A percentile compares a stretch with the other conserved stretches of the same genome.
phyloP scores from a whole-genome alignment of 805 yeast genomes.

The Metschnikowia gelsemii region DNA sequence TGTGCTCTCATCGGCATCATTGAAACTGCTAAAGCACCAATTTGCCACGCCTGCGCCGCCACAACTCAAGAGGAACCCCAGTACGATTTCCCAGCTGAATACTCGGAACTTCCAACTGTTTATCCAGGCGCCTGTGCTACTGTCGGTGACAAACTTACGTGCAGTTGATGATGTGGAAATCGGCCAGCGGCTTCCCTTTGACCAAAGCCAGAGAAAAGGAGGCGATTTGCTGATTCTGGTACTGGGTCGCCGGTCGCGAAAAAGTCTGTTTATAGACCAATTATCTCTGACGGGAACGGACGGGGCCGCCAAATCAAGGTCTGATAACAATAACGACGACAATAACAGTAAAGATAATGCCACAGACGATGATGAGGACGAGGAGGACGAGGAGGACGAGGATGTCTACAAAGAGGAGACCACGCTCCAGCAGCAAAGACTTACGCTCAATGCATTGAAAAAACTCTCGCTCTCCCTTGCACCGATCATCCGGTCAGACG shows the following conservation, averaged over 20 bases:
- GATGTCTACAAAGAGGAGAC: slow-evolving; percentile 36
- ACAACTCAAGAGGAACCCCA: slow-evolving; percentile 15
- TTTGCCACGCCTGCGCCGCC: slow-evolving; percentile 16
- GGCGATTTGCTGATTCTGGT: background rate
- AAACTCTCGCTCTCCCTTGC: slow-evolving; percentile 43
- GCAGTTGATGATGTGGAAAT: slow-evolving; percentile 36
- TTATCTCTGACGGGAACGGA: no score
- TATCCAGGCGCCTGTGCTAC: slow-evolving; percentile 47
- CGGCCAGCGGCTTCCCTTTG: slow-evolving; percentile 44
- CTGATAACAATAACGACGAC: background rate
- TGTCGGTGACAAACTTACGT: slow-evolving; percentile 35
- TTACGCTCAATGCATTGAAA: slow-evolving; percentile 44
- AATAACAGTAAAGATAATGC: background rate
- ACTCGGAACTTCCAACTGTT: slow-evolving; percentile 42
- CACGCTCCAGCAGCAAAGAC: slow-evolving; percentile 40
- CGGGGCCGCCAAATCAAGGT: background rate
- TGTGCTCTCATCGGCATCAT: slow-evolving; percentile 44
- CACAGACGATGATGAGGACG: background rate
- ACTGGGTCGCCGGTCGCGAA: background rate
- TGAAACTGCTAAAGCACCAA: slow-evolving; percentile 38
- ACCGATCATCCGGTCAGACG: slow-evolving; percentile 33
- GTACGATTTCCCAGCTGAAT: slow-evolving; percentile 16
- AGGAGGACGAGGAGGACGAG: slow-evolving; percentile 20
- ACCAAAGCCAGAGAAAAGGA: slow-evolving; percentile 18
- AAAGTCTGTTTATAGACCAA: slow-evolving; percentile 3